Base-by-base conservation (phyloP, 768 basidiomycete genomes). In the Termitomyces sp. region DNA sequence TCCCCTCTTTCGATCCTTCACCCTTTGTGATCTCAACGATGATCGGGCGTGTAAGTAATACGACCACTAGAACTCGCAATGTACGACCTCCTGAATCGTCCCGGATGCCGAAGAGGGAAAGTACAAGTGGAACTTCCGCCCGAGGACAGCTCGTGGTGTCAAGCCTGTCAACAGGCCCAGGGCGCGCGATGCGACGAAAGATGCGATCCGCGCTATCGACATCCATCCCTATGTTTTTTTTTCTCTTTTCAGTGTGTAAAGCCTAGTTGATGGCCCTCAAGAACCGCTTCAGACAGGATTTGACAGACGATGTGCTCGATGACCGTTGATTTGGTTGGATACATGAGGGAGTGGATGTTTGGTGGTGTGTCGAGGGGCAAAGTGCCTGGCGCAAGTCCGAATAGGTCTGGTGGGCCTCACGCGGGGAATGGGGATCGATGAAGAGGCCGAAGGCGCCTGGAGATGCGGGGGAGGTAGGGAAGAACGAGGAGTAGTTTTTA, bases 401-500 rank as follows among this genome's bases (percentile, higher is more conserved):
- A 60, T 73, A 77, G 60, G 71, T 70, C 45, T 66, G 60, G 58
- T 75, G 70, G 4, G 69, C 65, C 45, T 76, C 72, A 41, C 76
- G 73, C 26, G 75, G 73, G 3, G 69, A 71, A 42, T 72, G 70
- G 23, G 70, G 61, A 19, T 65, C 63, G 50, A 70, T 66, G 59
- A 75, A 74, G 63, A 76, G 63, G 63, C 61, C 63, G 67, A 75
- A 74, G 46, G 66, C 57, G 55, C 68, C 67, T 1, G 65, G 60
- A 21, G 63, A 59, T 21, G 64, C 59, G 14, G 66, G 59, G 40
- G 65, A 66, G n/a, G 68, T 62, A 41, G 68, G 61, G 56, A 68
- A 63, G 53, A 65, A 53, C 44, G 70, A 62, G 38, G 66, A 67
- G 56, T 62, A 59, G 31, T 59, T 54, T 60, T 52, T 58, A 50